Base-by-base conservation (phyloP, 2,329 filamentous ascomycete genomes). In the Aureobasidium lini region DNA sequence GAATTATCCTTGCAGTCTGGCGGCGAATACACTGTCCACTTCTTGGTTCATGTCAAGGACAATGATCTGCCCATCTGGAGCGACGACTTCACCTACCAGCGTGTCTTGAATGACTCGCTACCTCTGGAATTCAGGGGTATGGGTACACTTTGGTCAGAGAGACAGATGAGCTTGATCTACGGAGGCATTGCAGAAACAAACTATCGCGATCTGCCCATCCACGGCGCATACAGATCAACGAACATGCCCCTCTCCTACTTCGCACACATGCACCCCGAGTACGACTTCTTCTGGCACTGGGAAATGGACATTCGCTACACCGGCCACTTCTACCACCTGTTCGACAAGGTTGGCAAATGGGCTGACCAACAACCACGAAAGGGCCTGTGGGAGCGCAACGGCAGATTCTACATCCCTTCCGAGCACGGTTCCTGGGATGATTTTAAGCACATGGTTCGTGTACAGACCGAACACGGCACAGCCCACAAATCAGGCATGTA, bases 191-290 rank as follows among this genome's bases (percentile, higher is more conserved):
- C 80, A 40, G 77, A 80, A 40, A 74, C 71, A 37, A 73, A 73
- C 64, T 80, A 81, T 63, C 78, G 76, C 13, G 80, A 83, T 56
- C 78, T 89, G 31, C 85, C 87, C 50, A 85, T 87, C 3, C 85
- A 89, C 52, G 88, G 88, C 31, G 79, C 74, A 1, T 82, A 82
- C 72, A 82, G 88, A 56, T 92, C 90, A 58, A 84, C 94, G 9
- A 90, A 91, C 67, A 95, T 97, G 90, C 90, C 92, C 0, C 86
- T 97, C 77, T 92, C 96, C 69, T 89, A 93, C 72, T 97, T 97
- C 71, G 89, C 92, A 6, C 85, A 92, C 68, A 82, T 84, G 67
- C 91, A 96, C 72, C 88, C 89, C 1, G 91, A 95, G 71, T 96
- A 92, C 69, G 90, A 95, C 49, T 89, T 85, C 74, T 90, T 91